Base-by-base conservation (phyloP, 1,139 yeast genomes). In the Kodamaea sp. region DNA sequence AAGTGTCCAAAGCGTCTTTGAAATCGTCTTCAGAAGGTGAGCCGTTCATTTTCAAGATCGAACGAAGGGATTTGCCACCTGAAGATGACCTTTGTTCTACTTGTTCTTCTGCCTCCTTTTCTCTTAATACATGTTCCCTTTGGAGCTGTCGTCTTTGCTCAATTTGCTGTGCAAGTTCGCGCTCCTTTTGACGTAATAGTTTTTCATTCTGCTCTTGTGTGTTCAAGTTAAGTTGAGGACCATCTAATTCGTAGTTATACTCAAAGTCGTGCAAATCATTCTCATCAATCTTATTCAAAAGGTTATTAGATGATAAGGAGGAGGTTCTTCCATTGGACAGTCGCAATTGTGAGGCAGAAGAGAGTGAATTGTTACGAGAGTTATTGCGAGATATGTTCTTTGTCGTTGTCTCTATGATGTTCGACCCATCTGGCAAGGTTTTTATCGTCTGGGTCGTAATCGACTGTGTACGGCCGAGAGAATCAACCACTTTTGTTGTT, bases 371-470 rank as follows among this genome's bases (percentile, higher is more conserved):
- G 23, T 57, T 46, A 39, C 72, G 53, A 7, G 72, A 66, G 37
- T 55, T 62, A 24, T 58, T 48, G 30, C 75, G 53, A 6, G 73
- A 65, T 11, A 70, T 64, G 40, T 70, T 70, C 41, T 65, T 70
- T 11, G 75, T 69, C 24, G 70, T 67, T 3, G 75, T 70, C 49
- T 71, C 75, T 37, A 68, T 67, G 27, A 70, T 59, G 40, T 67
- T 70, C 29, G 75, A 66, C 2, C 77, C 77, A 48, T 71, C 76
- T 3, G 75, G 68, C 35, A 69, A 49, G 1, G 67, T 62, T 44
- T 63, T 62, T 30, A 65, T 60, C 8, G 73, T 70, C 46, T 70
- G 67, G 6, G 73, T 69, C 23, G 75, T 71, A 31, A 71, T 62
- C 5, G 74, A 67, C 40, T 56, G 65, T 2, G 71, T 65, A 44